Percentiles rank a stretch among this genome's conserved stretches.
phyloP scores from a whole-genome alignment of 1,284 basidiomycete genomes.

The Leccinum variabile region DNA sequence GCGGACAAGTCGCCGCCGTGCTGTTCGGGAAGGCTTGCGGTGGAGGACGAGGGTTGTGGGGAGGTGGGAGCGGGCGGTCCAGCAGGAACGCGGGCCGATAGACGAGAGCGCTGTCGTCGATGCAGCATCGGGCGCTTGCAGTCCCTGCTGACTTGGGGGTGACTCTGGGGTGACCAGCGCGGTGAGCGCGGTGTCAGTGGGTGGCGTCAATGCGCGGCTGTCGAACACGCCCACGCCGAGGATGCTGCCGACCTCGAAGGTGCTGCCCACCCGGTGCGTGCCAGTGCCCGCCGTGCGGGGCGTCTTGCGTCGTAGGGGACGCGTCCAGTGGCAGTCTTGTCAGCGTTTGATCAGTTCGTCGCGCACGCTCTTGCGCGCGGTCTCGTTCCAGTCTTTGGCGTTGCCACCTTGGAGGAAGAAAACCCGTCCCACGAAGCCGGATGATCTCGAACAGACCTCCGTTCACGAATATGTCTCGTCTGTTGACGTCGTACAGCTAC shows the following conservation, averaged over 20 bases:
- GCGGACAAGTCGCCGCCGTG: conserved; percentile 13
- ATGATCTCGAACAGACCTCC: too few species aligned
- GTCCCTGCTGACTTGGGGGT: background rate
- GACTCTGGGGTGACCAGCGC: conserved; percentile 1
- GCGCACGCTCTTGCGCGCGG: conserved; percentile 48
- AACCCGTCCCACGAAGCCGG: too few species aligned
- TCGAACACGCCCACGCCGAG: conserved; percentile 35
- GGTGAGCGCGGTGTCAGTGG: background rate
- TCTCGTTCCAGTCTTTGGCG: conserved; percentile 63
- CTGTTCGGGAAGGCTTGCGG: conserved; percentile 19
- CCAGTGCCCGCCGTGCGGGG: conserved; percentile 23
- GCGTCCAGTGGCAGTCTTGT: conserved; percentile 66
- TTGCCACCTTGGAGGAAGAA: conserved; percentile 48
- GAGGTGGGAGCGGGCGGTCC: conserved; percentile 24
- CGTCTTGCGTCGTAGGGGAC: conserved; percentile 41
- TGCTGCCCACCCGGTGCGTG: conserved; percentile 65
- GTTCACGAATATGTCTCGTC: too few species aligned
- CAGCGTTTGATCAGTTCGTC: conserved; percentile 62
- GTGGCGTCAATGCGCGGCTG: conserved; percentile 10
- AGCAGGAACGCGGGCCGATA: conserved; percentile 22
- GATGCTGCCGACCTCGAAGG: conserved; percentile 68
- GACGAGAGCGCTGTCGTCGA: conserved; percentile 27
- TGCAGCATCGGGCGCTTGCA: conserved; percentile 15
- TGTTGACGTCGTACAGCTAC: too few species aligned
- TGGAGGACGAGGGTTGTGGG: conserved; percentile 18